Percentiles rank a stretch among this genome's conserved stretches.
phyloP scores from a whole-genome alignment of 2,329 filamentous ascomycete species.

The Pseudogymnoascus sp. region DNA sequence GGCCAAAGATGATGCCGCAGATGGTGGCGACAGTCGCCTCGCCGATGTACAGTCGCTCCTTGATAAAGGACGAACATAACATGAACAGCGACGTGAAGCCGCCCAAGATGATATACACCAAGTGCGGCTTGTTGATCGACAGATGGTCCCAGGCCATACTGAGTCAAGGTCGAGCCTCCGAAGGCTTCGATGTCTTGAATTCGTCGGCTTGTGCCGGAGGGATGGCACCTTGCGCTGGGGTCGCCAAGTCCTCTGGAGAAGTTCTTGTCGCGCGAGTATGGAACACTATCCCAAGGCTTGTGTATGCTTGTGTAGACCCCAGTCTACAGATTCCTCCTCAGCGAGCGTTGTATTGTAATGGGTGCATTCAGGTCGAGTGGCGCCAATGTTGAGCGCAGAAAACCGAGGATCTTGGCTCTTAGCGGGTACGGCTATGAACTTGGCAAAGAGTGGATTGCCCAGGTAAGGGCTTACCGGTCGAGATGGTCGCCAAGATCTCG shows the following conservation, averaged over 20 bases:
- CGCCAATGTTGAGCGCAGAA: background rate
- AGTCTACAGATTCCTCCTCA: conserved; percentile 1
- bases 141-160: conserved; percentile 73
- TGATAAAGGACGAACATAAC: conserved; percentile 95
- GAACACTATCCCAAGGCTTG: background rate
- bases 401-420: conserved; percentile 3
- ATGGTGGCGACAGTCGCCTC: conserved; percentile 92
- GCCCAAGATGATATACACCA: conserved; percentile 97
- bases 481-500: background rate
- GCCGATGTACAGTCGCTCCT: conserved; percentile 96
- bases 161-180: conserved; percentile 4
- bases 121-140: conserved; percentile 83
- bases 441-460: conserved; percentile 5
- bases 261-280: background rate
- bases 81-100: conserved; percentile 98
- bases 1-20: conserved; percentile 82
- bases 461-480: background rate
- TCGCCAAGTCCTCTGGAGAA: background rate
- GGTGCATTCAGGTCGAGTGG: conserved; percentile 2
- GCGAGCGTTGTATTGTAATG: background rate
- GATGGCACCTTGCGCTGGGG: background rate
- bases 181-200: background rate
- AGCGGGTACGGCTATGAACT: background rate
- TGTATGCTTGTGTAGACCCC: conserved; percentile 1
- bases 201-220: background rate